Base-by-base conservation (phyloP, 352 stramenopile species). In the Phytophthora aleatoria region DNA sequence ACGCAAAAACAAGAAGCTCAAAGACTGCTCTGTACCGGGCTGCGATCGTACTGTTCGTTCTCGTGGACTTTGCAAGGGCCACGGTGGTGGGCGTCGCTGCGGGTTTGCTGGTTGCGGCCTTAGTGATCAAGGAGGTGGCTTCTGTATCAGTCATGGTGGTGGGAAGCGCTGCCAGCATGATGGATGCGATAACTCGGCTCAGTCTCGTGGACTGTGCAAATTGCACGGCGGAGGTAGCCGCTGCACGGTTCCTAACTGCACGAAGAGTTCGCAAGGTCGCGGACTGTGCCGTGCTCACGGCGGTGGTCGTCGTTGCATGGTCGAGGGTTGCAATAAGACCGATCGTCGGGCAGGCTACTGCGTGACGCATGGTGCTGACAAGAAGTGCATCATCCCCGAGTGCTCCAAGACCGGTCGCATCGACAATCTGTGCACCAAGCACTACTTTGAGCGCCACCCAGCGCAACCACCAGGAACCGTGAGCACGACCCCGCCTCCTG, bases 291-390 rank as follows among this genome's bases (percentile, higher is more conserved):
- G 85, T 41, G 85, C 89, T 7, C 89, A 96, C 43, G 89, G 89
- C 43, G 89, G 89, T 31, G 89, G 89, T 1, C 73, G 86, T 13
- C 86, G 86, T 20, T 96, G 89, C 67, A 90, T 90, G 73, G 72
- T 93, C 24, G 81, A 90, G 28, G 85, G 85, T 9, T 96, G 89
- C 81, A 90, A 91, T 64, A 95, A 94, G 71, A 93, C 85, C 1
- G 85, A 91, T 51, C 77, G 85, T 7, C 83, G 85, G 59, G 85
- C 81, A 7, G 85, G 85, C 5, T 92, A 87, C 68, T 93, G 85
- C 36, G 83, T 92, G 28, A 91, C 85, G 1, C 87, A 95, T 63
- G 87, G 87, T 42, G 87, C 85, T 33, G 86, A 92, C 67, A 88
- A 89, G 58, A 92, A 92, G 58, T 95, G 87, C 61, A 68, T 85